Evolutionary conservation across 1,139 yeast genomes (phyloP).

Genomic region (Magnusiomyces ingens): DNA sequence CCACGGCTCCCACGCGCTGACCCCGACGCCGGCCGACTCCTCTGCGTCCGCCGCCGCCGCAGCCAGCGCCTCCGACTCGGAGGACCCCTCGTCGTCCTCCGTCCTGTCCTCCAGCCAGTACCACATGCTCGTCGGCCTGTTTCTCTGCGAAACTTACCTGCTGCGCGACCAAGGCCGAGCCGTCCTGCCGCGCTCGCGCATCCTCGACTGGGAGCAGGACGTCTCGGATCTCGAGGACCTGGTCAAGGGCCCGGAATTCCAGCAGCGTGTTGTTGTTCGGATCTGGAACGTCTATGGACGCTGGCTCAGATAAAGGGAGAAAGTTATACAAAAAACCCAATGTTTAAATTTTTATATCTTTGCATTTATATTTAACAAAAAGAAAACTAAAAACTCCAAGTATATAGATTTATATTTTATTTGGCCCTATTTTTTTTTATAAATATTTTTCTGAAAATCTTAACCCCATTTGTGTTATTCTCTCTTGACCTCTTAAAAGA

Average conservation of each 20-base stretch:
- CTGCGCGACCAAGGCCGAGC: slow-evolving; percentile 13
- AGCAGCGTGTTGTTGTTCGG: slow-evolving; percentile 8
- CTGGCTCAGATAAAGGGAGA: no score
- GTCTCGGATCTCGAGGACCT: slow-evolving; percentile 12
- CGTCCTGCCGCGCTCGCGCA: slow-evolving; percentile 10
- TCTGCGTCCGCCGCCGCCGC: slow-evolving; percentile 8
- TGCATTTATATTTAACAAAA: no score
- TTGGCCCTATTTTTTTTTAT: no score
- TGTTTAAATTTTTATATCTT: no score
- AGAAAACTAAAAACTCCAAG: no score
- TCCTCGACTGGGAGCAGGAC: slow-evolving; percentile 14
- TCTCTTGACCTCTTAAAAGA: no score
- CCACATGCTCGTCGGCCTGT: slow-evolving; percentile 28
- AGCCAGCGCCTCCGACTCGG: background rate
- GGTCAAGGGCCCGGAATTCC: slow-evolving; percentile 3
- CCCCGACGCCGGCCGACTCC: no score
- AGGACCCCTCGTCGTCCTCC: background rate
- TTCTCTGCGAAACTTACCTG: slow-evolving; percentile 22
- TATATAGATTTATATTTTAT: no score
- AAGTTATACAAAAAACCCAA: no score
- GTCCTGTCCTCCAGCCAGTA: slow-evolving; percentile 26
- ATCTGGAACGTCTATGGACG: slow-evolving; percentile 12
- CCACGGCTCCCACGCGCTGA: no score
- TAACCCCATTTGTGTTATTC: no score
- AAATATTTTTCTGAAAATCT: no score